Conservation (phyloP, 441 rosid species). For the Daphne laureola region DNA sequence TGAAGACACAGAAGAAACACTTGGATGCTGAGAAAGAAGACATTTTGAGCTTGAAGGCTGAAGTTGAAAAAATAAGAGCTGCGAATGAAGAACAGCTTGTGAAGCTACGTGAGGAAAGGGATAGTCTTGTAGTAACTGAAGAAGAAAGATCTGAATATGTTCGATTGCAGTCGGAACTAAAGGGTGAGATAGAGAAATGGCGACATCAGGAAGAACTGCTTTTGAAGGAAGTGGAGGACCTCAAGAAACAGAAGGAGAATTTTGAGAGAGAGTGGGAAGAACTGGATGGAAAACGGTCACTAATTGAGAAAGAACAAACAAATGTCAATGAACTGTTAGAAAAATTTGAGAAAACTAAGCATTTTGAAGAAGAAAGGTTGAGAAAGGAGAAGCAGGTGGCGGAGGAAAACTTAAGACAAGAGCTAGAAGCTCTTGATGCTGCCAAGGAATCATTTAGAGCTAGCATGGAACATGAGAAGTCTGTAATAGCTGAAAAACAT, state of each 20-base stretch:
- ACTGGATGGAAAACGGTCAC: slow-evolving; percentile 61
- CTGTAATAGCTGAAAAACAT: slow-evolving; percentile 40
- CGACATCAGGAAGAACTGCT: slow-evolving; percentile 62
- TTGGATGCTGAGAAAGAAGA: slow-evolving; percentile 42
- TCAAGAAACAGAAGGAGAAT: slow-evolving; percentile 63
- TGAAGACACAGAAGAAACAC: slow-evolving; percentile 47
- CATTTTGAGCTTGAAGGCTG: slow-evolving; percentile 41
- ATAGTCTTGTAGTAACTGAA: slow-evolving; percentile 49
- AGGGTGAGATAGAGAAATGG: slow-evolving; percentile 57
- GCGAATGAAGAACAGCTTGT: slow-evolving; percentile 51
- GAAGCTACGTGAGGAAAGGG: slow-evolving; percentile 48
- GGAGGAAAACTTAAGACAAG: slow-evolving; percentile 42
- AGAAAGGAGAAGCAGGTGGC: slow-evolving; percentile 43
- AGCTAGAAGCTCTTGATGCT: slow-evolving; percentile 51
- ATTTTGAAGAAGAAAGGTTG: slow-evolving; percentile 54
- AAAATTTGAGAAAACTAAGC: slow-evolving; percentile 48
- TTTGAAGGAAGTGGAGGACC: slow-evolving; percentile 70
- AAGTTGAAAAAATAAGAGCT: slow-evolving; percentile 54
- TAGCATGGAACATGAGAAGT: slow-evolving; percentile 58
- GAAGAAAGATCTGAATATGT: slow-evolving; percentile 68
- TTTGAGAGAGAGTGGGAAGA: slow-evolving; percentile 92
- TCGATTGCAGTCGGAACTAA: slow-evolving; percentile 66
- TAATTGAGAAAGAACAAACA: slow-evolving; percentile 42
- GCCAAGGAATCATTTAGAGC: slow-evolving; percentile 62
- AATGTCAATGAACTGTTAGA: slow-evolving; percentile 39